These are phyloP conservation scores for Apiospora pterosperma DNA, from an alignment of 2,329 filamentous ascomycete genomes.

Conservation along the genomic window DNA sequence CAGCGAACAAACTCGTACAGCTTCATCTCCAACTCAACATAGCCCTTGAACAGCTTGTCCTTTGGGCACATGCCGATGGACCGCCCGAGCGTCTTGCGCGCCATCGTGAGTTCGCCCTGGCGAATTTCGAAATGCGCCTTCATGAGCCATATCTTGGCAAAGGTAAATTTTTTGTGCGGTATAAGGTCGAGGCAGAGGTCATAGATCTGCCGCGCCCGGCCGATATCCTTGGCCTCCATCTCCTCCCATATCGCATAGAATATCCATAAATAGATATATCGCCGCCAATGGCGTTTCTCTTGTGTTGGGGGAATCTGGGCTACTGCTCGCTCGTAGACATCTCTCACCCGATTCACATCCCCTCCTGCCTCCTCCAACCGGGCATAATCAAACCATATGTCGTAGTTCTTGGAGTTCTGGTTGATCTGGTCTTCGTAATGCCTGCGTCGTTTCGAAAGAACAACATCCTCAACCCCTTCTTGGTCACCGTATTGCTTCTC, in stretches of 20 bases:
- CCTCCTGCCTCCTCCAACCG: conserved; percentile 83
- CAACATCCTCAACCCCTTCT: conserved; percentile 92
- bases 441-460: conserved; percentile 87
- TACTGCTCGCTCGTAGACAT: conserved; percentile 93
- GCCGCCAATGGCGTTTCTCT: conserved; percentile 94
- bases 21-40: conserved; percentile 88
- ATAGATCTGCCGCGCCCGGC: conserved; percentile 85
- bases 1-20: conserved; percentile 93
- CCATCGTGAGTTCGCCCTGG: conserved; percentile 74
- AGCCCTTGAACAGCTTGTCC: conserved; percentile 90
- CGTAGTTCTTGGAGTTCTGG: conserved; percentile 94
- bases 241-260: conserved; percentile 98
- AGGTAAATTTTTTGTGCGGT: conserved; percentile 95
- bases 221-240: conserved; percentile 73
- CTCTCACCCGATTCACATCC: conserved; percentile 78
- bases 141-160: conserved; percentile 92
- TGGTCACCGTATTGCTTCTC: conserved; percentile 96
- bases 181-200: conserved; percentile 82
- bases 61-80: conserved; percentile 95
- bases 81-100: conserved; percentile 84
- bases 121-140: conserved; percentile 92
- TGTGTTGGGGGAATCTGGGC: conserved; percentile 92
- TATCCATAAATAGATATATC: conserved; percentile 97
- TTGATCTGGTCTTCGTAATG: conserved; percentile 94
- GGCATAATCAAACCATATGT: conserved; percentile 95